These are phyloP conservation scores for Trametes cingulata DNA, from an alignment of 768 basidiomycete species.

Conservation along the genomic window DNA sequence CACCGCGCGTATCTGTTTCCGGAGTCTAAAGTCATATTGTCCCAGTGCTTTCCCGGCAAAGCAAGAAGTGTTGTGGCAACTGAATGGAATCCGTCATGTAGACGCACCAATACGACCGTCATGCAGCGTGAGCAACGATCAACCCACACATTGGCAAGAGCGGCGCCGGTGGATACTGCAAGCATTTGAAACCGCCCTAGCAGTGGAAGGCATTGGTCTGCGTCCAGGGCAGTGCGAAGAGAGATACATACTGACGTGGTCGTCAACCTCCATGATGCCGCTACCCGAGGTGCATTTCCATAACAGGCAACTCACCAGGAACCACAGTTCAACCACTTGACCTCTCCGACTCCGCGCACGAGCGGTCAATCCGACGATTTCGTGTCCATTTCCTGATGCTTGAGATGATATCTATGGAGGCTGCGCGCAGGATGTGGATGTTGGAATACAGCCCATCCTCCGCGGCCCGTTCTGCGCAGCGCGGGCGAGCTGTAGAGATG, in stretches of 20 bases:
- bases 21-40: neutral
- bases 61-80: neutral
- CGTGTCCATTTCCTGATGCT: no score
- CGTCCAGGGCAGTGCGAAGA: neutral
- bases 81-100: neutral
- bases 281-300: neutral
- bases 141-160: neutral
- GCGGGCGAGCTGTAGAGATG: no score
- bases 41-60: no score
- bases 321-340: no score
- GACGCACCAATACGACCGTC: no score
- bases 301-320: conserved; percentile 14
- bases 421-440: no score
- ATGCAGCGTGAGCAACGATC: no score
- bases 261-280: conserved; percentile 11
- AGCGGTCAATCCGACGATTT: neutral
- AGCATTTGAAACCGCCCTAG: neutral
- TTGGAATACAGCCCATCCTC: no score
- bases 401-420: no score
- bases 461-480: no score
- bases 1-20: neutral
- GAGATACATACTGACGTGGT: neutral
- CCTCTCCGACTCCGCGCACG: neutral
- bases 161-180: neutral
- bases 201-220: neutral